These are phyloP conservation scores for Pseudozyma thailandica DNA, from an alignment of 1,284 basidiomycete genomes.

Conservation along the genomic window DNA sequence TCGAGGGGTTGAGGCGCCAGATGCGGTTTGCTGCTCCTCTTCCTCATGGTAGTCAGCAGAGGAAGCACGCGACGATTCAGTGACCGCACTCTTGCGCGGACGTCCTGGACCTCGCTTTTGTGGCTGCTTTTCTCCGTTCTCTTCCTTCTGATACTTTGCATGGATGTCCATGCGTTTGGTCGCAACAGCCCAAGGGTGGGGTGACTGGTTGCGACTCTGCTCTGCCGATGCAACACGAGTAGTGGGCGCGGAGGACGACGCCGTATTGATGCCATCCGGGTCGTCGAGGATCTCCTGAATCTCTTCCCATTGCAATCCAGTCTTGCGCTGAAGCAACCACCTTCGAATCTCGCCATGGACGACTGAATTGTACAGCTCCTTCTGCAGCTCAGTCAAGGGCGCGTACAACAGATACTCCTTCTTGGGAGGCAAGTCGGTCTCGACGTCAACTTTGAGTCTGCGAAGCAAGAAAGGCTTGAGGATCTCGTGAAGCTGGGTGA, in stretches of 20 bases:
- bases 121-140: conserved; percentile 1
- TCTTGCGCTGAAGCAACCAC: conserved; percentile 61
- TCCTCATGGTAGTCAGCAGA: conserved; percentile 22
- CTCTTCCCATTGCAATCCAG: conserved; percentile 46
- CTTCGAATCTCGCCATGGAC: conserved; percentile 55
- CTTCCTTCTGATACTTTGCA: conserved; percentile 9
- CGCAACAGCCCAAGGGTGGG: conserved; percentile 32
- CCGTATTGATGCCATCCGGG: conserved; percentile 40
- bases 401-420: conserved; percentile 82
- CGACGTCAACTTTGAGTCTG: conserved; percentile 62
- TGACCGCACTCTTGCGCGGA: conserved; percentile 13
- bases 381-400: conserved; percentile 82
- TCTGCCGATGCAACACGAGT: conserved; percentile 24
- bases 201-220: conserved; percentile 33
- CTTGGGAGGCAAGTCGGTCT: conserved; percentile 62
- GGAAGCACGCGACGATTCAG: conserved; percentile 18
- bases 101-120: conserved; percentile 6
- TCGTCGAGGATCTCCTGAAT: conserved; percentile 53
- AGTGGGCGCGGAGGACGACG: conserved; percentile 26
- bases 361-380: conserved; percentile 80
- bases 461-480: conserved; percentile 65
- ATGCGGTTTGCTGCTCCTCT: conserved; percentile 20
- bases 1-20: conserved; percentile 39
- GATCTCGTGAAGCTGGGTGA: conserved; percentile 64
- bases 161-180: conserved; percentile 18